Conservation (phyloP, 345 rosid species). For the Clausena lansium region DNA sequence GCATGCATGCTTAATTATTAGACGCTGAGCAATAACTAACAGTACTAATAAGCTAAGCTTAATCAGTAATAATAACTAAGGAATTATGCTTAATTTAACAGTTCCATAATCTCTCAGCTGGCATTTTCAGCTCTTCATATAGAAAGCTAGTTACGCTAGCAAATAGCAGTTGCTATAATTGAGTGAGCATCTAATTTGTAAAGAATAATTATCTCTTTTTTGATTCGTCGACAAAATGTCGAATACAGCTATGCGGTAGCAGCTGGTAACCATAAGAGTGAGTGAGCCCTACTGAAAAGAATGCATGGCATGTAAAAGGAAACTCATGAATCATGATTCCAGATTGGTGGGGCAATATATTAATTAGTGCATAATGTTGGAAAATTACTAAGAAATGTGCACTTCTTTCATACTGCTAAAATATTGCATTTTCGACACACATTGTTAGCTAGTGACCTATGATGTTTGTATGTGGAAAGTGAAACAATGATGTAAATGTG, state of each 20-base stretch:
- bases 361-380: too few species aligned
- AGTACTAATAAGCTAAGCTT: neutral
- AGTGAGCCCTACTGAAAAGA: conserved; percentile 6
- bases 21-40: neutral
- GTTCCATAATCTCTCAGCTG: neutral
- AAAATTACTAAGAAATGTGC: too few species aligned
- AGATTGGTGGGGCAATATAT: neutral
- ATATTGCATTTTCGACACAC: too few species aligned
- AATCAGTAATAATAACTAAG: too few species aligned
- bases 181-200: neutral
- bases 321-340: neutral
- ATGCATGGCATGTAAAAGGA: neutral
- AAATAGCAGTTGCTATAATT: neutral
- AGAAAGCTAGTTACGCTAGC: too few species aligned
- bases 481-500: too few species aligned
- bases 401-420: too few species aligned
- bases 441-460: too few species aligned
- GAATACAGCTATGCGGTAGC: neutral
- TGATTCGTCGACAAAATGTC: neutral
- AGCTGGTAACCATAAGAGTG: neutral
- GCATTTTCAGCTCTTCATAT: neutral
- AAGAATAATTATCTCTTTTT: neutral
- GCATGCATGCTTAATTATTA: neutral
- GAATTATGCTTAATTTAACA: neutral
- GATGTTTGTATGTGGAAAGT: too few species aligned